Conservation (phyloP, 192 early-diverging fungal genomes). For the Umbelopsis sp. region DNA sequence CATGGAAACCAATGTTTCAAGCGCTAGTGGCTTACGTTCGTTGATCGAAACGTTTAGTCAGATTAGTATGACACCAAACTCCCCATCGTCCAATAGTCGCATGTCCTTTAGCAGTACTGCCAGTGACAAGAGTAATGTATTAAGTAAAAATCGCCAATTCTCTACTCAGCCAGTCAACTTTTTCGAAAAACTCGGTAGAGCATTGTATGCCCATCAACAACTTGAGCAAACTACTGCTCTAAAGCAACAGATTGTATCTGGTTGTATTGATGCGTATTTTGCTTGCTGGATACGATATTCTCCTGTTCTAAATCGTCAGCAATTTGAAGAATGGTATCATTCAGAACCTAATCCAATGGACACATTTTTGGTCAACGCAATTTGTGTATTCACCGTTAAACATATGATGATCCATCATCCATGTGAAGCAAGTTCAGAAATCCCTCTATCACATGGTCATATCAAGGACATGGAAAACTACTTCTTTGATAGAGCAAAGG, state of each 20-base stretch:
- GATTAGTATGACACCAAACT: slow-evolving; percentile 9
- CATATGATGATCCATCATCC: slow-evolving; percentile 36
- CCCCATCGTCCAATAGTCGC: neutral
- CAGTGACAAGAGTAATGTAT: slow-evolving; percentile 17
- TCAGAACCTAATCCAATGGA: slow-evolving; percentile 18
- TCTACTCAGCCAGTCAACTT: slow-evolving; percentile 30
- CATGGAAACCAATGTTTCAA: slow-evolving; percentile 36
- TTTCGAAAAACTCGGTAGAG: slow-evolving; percentile 19
- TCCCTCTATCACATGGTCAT: slow-evolving; percentile 1
- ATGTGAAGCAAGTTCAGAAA: neutral
- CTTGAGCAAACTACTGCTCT: slow-evolving; percentile 15
- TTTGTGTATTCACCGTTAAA: slow-evolving; percentile 25
- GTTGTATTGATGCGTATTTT: slow-evolving; percentile 36
- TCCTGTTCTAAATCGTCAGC: slow-evolving; percentile 29
- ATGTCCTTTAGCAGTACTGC: slow-evolving; percentile 11
- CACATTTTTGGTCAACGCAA: slow-evolving; percentile 40
- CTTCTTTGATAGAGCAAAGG: slow-evolving; percentile 34
- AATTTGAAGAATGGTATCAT: slow-evolving; percentile 42
- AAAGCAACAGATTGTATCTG: slow-evolving; percentile 28
- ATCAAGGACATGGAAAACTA: slow-evolving; percentile 38
- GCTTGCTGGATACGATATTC: slow-evolving; percentile 35
- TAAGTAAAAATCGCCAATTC: slow-evolving; percentile 28
- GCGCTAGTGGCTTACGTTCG: slow-evolving; percentile 31
- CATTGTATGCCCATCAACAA: neutral
- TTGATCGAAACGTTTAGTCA: slow-evolving; percentile 34